These are phyloP conservation scores for Eucalyptus viminalis DNA, from an alignment of 345 rosid genomes.

Conservation along the genomic window DNA sequence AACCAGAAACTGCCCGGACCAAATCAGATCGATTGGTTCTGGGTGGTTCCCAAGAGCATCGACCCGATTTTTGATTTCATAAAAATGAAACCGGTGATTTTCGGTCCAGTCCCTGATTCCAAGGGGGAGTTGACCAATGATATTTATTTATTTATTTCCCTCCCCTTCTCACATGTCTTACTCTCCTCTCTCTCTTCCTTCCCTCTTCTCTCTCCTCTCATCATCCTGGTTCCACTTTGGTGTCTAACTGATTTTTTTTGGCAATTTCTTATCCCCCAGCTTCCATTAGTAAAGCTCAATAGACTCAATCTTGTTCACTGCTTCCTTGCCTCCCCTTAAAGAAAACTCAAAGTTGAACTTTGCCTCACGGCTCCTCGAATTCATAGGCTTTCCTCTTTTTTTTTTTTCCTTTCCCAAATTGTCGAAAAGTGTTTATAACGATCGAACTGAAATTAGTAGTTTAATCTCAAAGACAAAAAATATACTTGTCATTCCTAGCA, in stretches of 20 bases:
- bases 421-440: too few relatives aligned
- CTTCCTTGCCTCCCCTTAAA: not conserved
- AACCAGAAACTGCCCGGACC: not conserved
- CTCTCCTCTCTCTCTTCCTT: not conserved
- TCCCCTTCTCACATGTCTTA: not conserved
- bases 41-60: rapidly evolving
- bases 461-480: too few relatives aligned
- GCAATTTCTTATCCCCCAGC: not conserved
- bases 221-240: not conserved
- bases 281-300: not conserved
- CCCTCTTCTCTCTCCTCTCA: not conserved
- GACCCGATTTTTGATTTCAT: too few relatives aligned
- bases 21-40: too few relatives aligned
- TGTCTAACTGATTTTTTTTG: not conserved
- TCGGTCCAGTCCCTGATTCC: rapidly evolving
- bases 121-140: not conserved
- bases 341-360: not conserved
- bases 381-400: too few relatives aligned
- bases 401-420: too few relatives aligned
- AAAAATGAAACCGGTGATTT: not conserved
- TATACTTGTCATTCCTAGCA: too few relatives aligned
- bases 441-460: too few relatives aligned
- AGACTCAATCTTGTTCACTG: not conserved
- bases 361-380: not conserved
- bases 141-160: not conserved